Percentiles rank a stretch among this genome's conserved stretches.
These are phyloP conservation scores for Pichia rugopelliculosa DNA, from an alignment of 805 yeast genomes.

Conservation along the genomic window DNA sequence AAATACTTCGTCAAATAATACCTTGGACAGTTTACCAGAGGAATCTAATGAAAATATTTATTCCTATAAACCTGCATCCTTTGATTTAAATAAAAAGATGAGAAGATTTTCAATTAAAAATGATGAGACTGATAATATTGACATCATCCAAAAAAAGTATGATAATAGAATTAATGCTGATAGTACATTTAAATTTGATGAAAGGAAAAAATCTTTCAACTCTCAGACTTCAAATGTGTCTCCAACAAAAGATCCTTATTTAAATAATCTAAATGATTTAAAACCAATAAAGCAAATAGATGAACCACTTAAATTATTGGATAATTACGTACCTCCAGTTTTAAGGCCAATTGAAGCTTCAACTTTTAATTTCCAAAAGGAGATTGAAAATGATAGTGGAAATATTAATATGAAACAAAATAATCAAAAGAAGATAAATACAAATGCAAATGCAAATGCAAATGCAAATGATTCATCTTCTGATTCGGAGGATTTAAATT, in stretches of 20 bases:
- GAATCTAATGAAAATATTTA: conserved; percentile 5
- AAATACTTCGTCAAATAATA: conserved; percentile 11
- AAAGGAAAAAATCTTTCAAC: conserved; percentile 6
- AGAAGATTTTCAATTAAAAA: conserved; percentile 26
- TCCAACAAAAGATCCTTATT: conserved; percentile 6
- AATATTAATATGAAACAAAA: neutral
- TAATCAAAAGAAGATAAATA: neutral
- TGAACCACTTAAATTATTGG: conserved; percentile 38
- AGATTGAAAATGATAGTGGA: neutral
- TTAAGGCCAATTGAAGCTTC: conserved; percentile 32
- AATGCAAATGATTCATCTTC: neutral
- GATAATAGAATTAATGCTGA: neutral
- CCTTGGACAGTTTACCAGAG: conserved; percentile 18
- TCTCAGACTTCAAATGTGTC: conserved; percentile 8
- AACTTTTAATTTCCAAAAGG: neutral
- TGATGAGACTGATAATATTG: conserved; percentile 4
- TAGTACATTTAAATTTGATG: neutral
- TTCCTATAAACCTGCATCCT: conserved; percentile 38
- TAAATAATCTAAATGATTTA: neutral
- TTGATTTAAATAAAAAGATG: conserved; percentile 36
- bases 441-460: no score
- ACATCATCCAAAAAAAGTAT: neutral
- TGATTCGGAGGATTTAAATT: neutral
- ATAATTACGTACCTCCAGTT: conserved; percentile 43
- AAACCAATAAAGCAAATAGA: conserved; percentile 34